A percentile compares a stretch with the other conserved stretches of the same genome.
These are phyloP conservation scores for Tricholoma furcatifolium DNA, from an alignment of 768 basidiomycete genomes.

Conservation along the genomic window DNA sequence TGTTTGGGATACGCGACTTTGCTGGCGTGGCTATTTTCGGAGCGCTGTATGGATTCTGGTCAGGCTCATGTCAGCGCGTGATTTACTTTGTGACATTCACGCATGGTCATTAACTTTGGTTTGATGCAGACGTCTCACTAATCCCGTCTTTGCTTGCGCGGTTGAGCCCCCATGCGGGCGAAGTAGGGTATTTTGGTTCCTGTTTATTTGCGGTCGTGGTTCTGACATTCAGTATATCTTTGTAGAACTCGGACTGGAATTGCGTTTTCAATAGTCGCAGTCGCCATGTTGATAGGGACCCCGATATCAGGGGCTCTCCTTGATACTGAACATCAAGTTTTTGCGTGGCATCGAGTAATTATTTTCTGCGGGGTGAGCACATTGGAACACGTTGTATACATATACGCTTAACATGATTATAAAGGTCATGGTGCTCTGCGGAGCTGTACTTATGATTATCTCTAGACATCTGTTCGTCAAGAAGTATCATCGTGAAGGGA, in stretches of 20 bases:
- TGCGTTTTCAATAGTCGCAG: conserved; percentile 43
- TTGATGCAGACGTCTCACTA: conserved; percentile 34
- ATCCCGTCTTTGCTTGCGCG: conserved; percentile 39
- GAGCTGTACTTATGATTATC: conserved; percentile 16
- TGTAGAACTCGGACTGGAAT: conserved; percentile 47
- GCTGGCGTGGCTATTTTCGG: conserved; percentile 41
- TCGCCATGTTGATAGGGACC: conserved; percentile 45
- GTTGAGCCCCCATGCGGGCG: conserved; percentile 31
- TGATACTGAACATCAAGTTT: conserved; percentile 19
- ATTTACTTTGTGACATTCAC: too few species aligned
- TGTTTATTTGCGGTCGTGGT: neutral
- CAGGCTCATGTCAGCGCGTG: conserved; percentile 45
- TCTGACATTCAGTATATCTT: neutral
- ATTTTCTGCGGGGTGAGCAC: conserved; percentile 41
- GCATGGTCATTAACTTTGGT: conserved; percentile 3
- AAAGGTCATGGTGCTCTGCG: conserved; percentile 18
- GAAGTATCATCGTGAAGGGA: conserved; percentile 8
- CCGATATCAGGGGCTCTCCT: conserved; percentile 50
- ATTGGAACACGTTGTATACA: neutral
- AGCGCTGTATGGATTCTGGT: conserved; percentile 53
- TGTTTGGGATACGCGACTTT: conserved; percentile 39
- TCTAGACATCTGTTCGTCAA: conserved; percentile 19
- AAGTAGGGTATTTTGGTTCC: conserved; percentile 30
- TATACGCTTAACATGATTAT: neutral
- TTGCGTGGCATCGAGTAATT: conserved; percentile 36